These are phyloP conservation scores for Pythium phragmitis DNA, from an alignment of 352 stramenopile species.

Conservation along the genomic window DNA sequence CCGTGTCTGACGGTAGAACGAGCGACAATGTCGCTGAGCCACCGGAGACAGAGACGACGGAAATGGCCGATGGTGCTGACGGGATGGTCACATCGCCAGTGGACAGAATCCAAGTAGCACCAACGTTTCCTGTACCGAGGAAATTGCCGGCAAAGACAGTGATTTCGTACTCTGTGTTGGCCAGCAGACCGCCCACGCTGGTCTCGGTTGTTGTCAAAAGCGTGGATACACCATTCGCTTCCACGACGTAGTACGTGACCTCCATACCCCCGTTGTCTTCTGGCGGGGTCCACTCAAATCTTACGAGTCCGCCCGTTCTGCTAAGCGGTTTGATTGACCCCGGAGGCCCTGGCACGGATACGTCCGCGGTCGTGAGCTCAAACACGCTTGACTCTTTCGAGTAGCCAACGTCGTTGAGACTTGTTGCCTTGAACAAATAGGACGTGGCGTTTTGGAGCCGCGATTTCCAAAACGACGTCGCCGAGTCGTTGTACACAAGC, in stretches of 20 bases:
- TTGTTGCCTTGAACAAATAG: conserved; percentile 54
- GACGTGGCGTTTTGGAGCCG: conserved; percentile 39
- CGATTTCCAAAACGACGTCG: conserved; percentile 49
- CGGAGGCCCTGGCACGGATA: conserved; percentile 51
- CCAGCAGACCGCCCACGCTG: conserved; percentile 39
- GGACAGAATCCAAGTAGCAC: conserved; percentile 23
- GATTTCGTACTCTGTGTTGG: conserved; percentile 44
- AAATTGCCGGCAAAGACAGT: conserved; percentile 49
- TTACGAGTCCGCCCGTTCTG: conserved; percentile 42
- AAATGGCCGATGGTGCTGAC: conserved; percentile 27
- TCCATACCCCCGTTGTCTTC: conserved; percentile 55
- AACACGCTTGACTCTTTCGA: conserved; percentile 32
- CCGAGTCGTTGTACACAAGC: conserved; percentile 46
- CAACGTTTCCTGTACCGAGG: conserved; percentile 39
- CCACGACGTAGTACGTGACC: conserved; percentile 44
- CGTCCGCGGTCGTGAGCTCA: conserved; percentile 40
- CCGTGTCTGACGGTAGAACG: conserved; percentile 38
- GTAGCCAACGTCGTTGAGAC: conserved; percentile 48
- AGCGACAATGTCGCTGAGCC: conserved; percentile 39
- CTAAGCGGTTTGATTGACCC: conserved; percentile 20
- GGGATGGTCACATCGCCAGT: conserved; percentile 34
- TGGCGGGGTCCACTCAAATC: conserved; percentile 39
- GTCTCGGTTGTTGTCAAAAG: conserved; percentile 7
- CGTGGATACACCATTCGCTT: conserved; percentile 19
- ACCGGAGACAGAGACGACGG: conserved; percentile 35